A percentile compares a stretch with the other conserved stretches of the same genome.
These are phyloP conservation scores for Colletotrichum camelliae DNA, from an alignment of 2,329 filamentous ascomycete genomes.

Conservation along the genomic window DNA sequence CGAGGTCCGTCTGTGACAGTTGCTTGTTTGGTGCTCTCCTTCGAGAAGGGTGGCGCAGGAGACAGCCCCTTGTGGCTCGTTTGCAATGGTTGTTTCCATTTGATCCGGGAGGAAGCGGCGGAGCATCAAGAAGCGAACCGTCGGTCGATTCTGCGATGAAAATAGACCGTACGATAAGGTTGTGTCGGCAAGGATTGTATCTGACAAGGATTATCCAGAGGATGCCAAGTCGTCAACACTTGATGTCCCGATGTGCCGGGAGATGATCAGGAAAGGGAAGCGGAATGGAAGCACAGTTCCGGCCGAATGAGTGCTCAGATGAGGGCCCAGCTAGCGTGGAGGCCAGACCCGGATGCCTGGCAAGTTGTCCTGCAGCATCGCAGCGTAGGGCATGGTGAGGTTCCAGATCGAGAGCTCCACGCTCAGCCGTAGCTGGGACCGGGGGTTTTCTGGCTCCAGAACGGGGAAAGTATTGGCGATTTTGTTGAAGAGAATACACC, in stretches of 20 bases:
- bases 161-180: not conserved
- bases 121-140: not conserved
- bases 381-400: not conserved
- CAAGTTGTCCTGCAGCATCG: not conserved
- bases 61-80: not conserved
- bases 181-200: not conserved
- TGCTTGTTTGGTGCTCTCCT: not conserved
- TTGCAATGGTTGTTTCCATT: not conserved
- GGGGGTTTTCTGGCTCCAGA: not conserved
- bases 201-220: not conserved
- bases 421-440: not conserved
- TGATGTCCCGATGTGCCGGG: not conserved
- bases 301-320: not conserved
- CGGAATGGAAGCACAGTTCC: not conserved
- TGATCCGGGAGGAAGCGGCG: not conserved
- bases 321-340: not conserved
- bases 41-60: not conserved
- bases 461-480: not conserved
- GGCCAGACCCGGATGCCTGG: not conserved
- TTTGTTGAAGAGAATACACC: not conserved
- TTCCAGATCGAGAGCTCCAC: not conserved
- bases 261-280: not conserved
- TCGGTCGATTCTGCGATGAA: not conserved
- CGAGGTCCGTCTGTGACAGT: not conserved
- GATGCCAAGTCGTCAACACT: not conserved